phyloP scores from a whole-genome alignment of 208 protist genomes.

The Naegleria fowleri region DNA sequence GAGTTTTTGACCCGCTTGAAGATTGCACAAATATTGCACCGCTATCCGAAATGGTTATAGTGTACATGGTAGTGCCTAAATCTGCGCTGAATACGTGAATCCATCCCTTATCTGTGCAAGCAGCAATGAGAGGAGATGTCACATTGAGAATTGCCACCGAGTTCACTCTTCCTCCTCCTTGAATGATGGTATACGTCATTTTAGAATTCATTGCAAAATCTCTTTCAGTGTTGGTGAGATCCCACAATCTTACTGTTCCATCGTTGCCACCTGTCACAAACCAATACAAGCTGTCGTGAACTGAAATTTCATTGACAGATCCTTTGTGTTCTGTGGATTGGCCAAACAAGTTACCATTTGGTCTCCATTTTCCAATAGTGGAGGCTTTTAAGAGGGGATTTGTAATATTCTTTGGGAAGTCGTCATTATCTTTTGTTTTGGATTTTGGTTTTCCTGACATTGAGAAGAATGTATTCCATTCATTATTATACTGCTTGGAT shows the following conservation, averaged over 20 bases:
- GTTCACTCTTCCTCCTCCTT: background rate
- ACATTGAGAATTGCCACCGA: background rate
- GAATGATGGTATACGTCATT: background rate
- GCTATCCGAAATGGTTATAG: background rate
- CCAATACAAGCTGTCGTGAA: background rate
- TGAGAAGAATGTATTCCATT: constrained; percentile 8
- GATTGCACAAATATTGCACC: background rate
- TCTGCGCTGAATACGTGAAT: background rate
- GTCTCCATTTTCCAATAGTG: background rate
- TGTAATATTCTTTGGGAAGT: background rate
- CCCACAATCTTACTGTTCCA: constrained; percentile 7
- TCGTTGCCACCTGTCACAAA: constrained; percentile 19
- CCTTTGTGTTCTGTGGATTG: constrained; percentile 17
- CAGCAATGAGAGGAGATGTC: background rate
- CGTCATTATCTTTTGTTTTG: background rate
- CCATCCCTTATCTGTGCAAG: background rate
- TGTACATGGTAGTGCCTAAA: background rate
- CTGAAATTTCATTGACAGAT: constrained; percentile 7
- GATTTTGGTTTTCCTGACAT: background rate
- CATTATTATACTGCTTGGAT: background rate
- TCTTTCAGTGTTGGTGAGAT: background rate
- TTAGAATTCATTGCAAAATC: background rate
- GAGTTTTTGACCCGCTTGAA: background rate
- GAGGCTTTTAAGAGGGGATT: background rate
- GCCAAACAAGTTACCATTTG: background rate